Evolutionary conservation across 2,329 filamentous ascomycete species (phyloP).

Genomic region (Trichoderma arundinaceum): DNA sequence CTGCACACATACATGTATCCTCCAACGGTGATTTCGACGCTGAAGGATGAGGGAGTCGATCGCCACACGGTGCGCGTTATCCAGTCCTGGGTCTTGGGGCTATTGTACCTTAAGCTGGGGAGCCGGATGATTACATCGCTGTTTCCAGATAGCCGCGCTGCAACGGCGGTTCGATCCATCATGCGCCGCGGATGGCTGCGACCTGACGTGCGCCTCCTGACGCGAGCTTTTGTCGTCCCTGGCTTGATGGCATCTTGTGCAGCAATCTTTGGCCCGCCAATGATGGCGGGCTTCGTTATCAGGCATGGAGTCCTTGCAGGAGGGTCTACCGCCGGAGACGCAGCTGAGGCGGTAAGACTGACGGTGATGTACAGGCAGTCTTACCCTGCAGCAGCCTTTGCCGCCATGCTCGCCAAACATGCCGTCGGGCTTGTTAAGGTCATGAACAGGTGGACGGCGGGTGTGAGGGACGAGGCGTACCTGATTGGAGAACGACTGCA

Average conservation of each 20-base stretch:
- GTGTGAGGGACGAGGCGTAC: conserved; percentile 93
- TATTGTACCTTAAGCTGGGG: conserved; percentile 85
- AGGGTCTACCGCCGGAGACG: conserved; percentile 38
- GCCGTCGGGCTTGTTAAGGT: conserved; percentile 61
- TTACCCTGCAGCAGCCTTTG: conserved; percentile 69
- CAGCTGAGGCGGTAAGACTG: conserved; percentile 39
- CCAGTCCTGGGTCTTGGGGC: conserved; percentile 91
- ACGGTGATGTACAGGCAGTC: conserved; percentile 61
- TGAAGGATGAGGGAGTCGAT: conserved; percentile 39
- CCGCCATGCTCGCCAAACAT: conserved; percentile 52
- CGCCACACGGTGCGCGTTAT: conserved; percentile 81
- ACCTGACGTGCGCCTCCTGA: conserved; percentile 79
- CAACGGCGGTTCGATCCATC: conserved; percentile 75
- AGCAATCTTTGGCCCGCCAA: conserved; percentile 69
- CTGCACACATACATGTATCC: conserved; percentile 76
- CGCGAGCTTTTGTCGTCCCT: conserved; percentile 85
- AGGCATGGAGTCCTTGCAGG: conserved; percentile 36
- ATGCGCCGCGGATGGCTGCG: conserved; percentile 76
- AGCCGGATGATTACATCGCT: conserved; percentile 71
- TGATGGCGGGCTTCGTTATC: conserved; percentile 53
- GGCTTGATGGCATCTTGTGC: conserved; percentile 64
- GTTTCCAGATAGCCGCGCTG: conserved; percentile 71
- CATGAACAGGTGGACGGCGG: conserved; percentile 75
- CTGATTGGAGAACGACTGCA: conserved; percentile 92
- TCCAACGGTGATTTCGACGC: conserved; percentile 40